Evolutionary conservation across 305 asterid species (phyloP), one percentile per base, ranked within the genome.

Genomic region (Fraxinus sp.): DNA sequence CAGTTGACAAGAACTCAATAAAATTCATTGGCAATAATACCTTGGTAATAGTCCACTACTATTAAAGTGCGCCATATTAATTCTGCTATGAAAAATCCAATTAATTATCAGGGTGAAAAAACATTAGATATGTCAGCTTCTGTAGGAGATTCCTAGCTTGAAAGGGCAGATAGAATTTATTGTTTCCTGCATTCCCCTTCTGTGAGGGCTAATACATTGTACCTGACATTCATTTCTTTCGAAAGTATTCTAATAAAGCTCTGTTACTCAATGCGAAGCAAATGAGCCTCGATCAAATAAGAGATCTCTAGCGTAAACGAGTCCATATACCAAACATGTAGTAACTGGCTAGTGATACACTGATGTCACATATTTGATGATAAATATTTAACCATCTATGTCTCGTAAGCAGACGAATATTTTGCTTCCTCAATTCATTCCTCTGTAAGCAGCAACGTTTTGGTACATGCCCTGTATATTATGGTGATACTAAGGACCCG

Each of bases 81-180:
- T 80, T 46, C 66, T 24, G 41, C 20, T 33, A 57, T 81, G 41
- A 81, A 77, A 37, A 75, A 62, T 79, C 32, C 73, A 78, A 74
- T 81, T 52, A 85, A 82, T 71, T 79, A 80, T 78, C 79, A 55
- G 20, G 62, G 62, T 16, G 62, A 83, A 24, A 83, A 81, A 81
- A 83, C 76, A 59, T 70, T 83, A 77, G 43, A 77, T 79, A 18
- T 62, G 30, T 9, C 2, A 10, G 32, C 74, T 26, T 66, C 35
- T 26, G 16, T 80, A 84, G 81, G 81, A 83, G 88, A 92, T 91
- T 84, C 91, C 30, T 86, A 84, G 81, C 93, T 90, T 91, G 91
- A 85, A 85, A 79, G 85, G 79, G 88, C 80, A 83, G 83, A 79
- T 37, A 88, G 90, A 66, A 10, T 66, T 66, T 85, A 88, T 86